Evolutionary conservation across 2,329 filamentous ascomycete species (phyloP).

Genomic region (Calonectria naviculata): DNA sequence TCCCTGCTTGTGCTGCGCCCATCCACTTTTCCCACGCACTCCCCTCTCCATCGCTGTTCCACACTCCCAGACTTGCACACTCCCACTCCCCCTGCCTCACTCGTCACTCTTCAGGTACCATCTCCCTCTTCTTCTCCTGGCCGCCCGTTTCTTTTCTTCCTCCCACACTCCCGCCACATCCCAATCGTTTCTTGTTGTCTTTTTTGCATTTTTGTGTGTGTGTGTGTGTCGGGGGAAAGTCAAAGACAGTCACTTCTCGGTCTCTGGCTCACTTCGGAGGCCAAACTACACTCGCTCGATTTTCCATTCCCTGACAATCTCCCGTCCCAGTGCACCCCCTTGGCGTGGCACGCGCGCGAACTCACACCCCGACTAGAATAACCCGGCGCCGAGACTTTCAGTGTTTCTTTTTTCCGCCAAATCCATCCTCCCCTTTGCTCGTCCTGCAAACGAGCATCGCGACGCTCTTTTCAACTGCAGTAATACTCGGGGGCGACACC

Average conservation of each 20-base stretch:
- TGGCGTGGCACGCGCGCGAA: slow-evolving; percentile 29
- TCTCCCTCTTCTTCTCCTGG: slow-evolving; percentile 20
- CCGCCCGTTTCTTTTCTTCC: slow-evolving; percentile 18
- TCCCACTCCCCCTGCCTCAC: slow-evolving; percentile 36
- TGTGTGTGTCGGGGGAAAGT: slow-evolving; percentile 15
- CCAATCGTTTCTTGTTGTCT: slow-evolving; percentile 4
- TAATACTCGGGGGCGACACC: slow-evolving; percentile 23
- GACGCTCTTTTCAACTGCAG: slow-evolving; percentile 39
- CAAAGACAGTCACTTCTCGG: slow-evolving; percentile 22
- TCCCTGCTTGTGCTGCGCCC: background rate
- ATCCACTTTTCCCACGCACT: slow-evolving; percentile 7
- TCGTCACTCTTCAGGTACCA: slow-evolving; percentile 17
- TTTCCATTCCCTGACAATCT: slow-evolving; percentile 30
- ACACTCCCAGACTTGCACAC: slow-evolving; percentile 15
- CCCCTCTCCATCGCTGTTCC: background rate
- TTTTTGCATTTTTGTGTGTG: background rate
- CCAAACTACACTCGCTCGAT: slow-evolving; percentile 19
- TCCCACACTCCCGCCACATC: slow-evolving; percentile 14
- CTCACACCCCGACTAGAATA: slow-evolving; percentile 31
- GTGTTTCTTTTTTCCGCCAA: slow-evolving; percentile 37
- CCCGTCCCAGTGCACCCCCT: slow-evolving; percentile 25
- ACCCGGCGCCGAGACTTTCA: slow-evolving; percentile 40
- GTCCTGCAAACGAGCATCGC: slow-evolving; percentile 37
- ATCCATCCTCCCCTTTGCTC: slow-evolving; percentile 37
- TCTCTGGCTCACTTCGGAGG: background rate